Percentiles rank a stretch among this genome's conserved stretches.
Evolutionary conservation across 1,284 basidiomycete species (phyloP).

Genomic region (Sporisorium graminicola): DNA sequence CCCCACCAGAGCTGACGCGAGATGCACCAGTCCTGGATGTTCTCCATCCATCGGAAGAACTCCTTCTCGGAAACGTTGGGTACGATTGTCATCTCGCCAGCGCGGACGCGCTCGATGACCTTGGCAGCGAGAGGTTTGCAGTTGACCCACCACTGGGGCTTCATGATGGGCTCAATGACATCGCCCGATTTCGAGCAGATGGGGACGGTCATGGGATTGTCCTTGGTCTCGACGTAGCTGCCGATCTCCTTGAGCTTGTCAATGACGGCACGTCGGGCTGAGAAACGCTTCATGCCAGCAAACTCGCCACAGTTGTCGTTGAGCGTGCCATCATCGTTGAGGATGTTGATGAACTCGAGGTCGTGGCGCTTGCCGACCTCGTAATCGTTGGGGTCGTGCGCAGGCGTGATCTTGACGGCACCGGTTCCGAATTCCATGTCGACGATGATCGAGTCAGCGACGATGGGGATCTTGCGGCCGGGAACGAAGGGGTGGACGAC

Average conservation of each 20-base stretch:
- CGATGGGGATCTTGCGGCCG: constrained; percentile 86
- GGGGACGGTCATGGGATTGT: constrained; percentile 72
- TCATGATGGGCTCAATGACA: constrained; percentile 93
- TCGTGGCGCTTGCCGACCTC: constrained; percentile 91
- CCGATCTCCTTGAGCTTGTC: constrained; percentile 87
- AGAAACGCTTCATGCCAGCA: constrained; percentile 84
- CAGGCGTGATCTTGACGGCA: constrained; percentile 99
- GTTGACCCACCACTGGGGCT: constrained; percentile 99
- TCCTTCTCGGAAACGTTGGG: constrained; percentile 91
- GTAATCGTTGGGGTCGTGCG: constrained; percentile 97
- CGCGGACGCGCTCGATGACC: constrained; percentile 79
- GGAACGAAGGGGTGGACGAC: constrained; percentile 88
- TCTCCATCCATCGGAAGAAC: constrained; percentile 96
- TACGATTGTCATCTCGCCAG: constrained; percentile 74
- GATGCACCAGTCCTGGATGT: constrained; percentile 99
- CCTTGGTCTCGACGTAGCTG: constrained; percentile 89
- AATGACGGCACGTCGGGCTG: constrained; percentile 86
- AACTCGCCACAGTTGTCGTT: constrained; percentile 91
- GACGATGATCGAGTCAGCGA: constrained; percentile 85
- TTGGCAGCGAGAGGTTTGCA: constrained; percentile 88
- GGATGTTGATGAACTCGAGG: constrained; percentile 92
- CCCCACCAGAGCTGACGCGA: constrained; percentile 99
- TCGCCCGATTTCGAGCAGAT: constrained; percentile 76
- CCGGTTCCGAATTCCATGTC: constrained; percentile 98
- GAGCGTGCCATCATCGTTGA: constrained; percentile 97